Base-by-base conservation (phyloP, 1,284 basidiomycete species). In the Leccinum angustisporum region DNA sequence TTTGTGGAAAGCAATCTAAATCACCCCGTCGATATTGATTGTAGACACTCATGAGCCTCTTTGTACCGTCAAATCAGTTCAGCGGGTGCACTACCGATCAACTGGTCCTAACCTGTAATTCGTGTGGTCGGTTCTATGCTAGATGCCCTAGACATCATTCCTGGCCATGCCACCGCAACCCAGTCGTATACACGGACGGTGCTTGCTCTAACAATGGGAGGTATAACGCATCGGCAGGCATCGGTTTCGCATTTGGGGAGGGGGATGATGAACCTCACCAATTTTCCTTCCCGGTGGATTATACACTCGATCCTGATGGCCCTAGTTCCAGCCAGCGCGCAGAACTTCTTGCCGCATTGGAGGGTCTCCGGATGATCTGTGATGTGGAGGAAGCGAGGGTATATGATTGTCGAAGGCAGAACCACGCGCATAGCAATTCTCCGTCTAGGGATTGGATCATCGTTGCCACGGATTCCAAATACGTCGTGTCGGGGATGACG, bases 401-500 rank as follows among this genome's bases (percentile, higher is more conserved):
- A 50, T 5, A 48, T 40, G 38, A 6, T 3, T 18, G n/a, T 18
- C 40, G 1, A n/a, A 5, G n/a, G 10, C 16, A 11, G 40, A 6
- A 18, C 40, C 2, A 43, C 5, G 9, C 9, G n/a, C 40, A 43
- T 43, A n/a, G 40, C n/a, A 43, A 43, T 43, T n/a, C n/a, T 11
- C n/a, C 2, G 2, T 43, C 40, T 18, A 43, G 7, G n/a, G 40
- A 43, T 18, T 43, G n/a, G 40, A 43, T 43, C n/a, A 43, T 43
- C n/a, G 18, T 43, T 56, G 69, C 69, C 10, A 70, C 75, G 2
- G 73, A 78, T 61, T 78, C 76, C 3, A 69, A 76, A 61, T 78
- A 77, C 54, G 73, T 77, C 13, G 72, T 75, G 21, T 69, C 72
- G 48, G 77, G 76, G 3, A 72, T 76, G 53, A 74, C 72, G 1